These are phyloP conservation scores for Ashbya aceris DNA, from an alignment of 1,139 yeast species.

Conservation along the genomic window DNA sequence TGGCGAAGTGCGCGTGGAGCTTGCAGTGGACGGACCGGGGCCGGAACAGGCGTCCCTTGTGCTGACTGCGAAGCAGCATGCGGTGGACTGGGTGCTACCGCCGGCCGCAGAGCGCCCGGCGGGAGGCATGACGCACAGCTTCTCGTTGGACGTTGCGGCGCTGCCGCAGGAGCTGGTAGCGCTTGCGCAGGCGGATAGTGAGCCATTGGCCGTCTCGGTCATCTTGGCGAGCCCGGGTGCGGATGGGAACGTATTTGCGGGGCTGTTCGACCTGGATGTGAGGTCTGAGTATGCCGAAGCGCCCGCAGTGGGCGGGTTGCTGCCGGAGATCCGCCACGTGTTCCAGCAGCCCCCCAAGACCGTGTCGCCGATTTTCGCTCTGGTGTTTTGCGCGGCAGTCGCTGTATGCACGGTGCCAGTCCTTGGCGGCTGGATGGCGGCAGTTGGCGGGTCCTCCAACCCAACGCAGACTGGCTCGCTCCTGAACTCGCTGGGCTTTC, in stretches of 20 bases:
- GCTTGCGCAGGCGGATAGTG: slow-evolving; percentile 7
- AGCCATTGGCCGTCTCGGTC: slow-evolving; percentile 12
- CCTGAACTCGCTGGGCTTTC: slow-evolving; percentile 34
- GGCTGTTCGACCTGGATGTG: slow-evolving; percentile 12
- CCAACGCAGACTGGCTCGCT: slow-evolving; percentile 12
- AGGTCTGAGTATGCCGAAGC: neutral
- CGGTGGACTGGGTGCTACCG: too few relatives aligned
- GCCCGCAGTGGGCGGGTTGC: slow-evolving; percentile 11
- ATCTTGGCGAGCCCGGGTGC: slow-evolving; percentile 11
- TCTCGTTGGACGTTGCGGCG: slow-evolving; percentile 10
- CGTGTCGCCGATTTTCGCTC: slow-evolving; percentile 47
- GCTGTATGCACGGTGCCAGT: slow-evolving; percentile 36
- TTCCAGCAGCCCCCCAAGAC: slow-evolving; percentile 52
- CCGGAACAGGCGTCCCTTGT: too few relatives aligned
- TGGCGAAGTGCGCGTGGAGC: too few relatives aligned
- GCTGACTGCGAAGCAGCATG: too few relatives aligned
- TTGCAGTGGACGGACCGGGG: too few relatives aligned
- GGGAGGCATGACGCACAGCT: slow-evolving; percentile 8
- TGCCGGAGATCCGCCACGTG: slow-evolving; percentile 60
- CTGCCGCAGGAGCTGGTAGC: slow-evolving; percentile 11
- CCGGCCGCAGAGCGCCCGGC: neutral
- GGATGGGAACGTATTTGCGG: slow-evolving; percentile 12
- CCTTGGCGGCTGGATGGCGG: slow-evolving; percentile 40
- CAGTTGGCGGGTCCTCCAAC: slow-evolving; percentile 13
- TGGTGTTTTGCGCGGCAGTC: slow-evolving; percentile 42